Conservation (phyloP, 2,329 filamentous ascomycete species). For the Delphinella strobiligena region DNA sequence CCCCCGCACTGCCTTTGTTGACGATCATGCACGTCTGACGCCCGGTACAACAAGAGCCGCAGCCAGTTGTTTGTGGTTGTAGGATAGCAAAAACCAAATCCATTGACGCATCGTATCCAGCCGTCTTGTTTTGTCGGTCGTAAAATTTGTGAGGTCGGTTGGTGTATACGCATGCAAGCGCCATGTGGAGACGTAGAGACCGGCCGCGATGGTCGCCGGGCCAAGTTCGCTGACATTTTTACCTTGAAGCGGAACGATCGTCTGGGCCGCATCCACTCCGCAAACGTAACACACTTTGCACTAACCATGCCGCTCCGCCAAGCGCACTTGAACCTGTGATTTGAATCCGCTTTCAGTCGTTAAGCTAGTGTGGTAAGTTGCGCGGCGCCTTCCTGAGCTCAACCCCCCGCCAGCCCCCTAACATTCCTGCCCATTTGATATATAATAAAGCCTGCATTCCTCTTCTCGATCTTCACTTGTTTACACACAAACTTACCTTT, state of each 20-base stretch:
- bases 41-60: too few relatives aligned
- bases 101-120: too few relatives aligned
- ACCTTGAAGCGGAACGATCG: background rate
- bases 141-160: too few relatives aligned
- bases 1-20: background rate
- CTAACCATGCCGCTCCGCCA: background rate
- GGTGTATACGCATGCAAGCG: constrained; percentile 5
- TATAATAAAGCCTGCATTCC: constrained; percentile 7
- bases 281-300: background rate
- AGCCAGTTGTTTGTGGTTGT: too few relatives aligned
- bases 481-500: constrained; percentile 5
- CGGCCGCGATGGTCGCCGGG: background rate
- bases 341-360: background rate
- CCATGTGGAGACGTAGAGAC: constrained; percentile 2
- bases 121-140: too few relatives aligned
- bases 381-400: background rate
- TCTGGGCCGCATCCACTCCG: background rate
- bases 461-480: constrained; percentile 4
- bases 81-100: too few relatives aligned
- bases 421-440: constrained; percentile 3
- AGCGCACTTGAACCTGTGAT: background rate
- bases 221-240: background rate
- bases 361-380: background rate
- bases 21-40: too few relatives aligned
- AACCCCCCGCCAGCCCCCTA: constrained; percentile 2